Percentiles rank a stretch among this genome's conserved stretches.
These are phyloP conservation scores for Triticum urartu DNA, from an alignment of 176 grass and related monocot species.

Conservation along the genomic window DNA sequence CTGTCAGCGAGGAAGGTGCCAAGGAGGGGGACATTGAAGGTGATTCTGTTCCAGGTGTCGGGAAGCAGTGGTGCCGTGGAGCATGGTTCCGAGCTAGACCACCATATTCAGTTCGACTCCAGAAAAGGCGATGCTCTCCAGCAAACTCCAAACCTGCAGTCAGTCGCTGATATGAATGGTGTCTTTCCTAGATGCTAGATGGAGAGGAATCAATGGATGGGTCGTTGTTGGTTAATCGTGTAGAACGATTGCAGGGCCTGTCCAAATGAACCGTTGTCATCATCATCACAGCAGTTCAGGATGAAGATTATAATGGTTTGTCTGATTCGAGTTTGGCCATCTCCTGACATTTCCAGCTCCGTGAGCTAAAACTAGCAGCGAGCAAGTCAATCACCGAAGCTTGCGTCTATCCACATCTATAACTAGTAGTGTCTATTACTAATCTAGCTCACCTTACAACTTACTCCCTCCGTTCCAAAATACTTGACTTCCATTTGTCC, in stretches of 20 bases:
- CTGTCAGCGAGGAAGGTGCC: conserved; percentile 68
- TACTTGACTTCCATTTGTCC: too few species aligned
- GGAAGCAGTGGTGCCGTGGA: conserved; percentile 49
- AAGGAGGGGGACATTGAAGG: conserved; percentile 60
- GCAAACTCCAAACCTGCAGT: conserved; percentile 44
- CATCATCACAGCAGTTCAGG: neutral
- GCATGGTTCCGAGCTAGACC: conserved; percentile 63
- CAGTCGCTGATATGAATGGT: neutral
- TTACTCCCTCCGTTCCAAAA: neutral
- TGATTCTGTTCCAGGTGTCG: conserved; percentile 69
- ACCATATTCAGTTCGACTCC: conserved; percentile 59
- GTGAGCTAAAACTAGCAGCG: neutral
- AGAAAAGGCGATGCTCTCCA: conserved; percentile 64
- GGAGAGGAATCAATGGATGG: neutral
- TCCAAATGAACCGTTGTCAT: conserved; percentile 3
- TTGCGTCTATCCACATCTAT: neutral
- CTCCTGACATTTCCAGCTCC: neutral
- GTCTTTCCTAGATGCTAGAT: neutral
- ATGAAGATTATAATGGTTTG: neutral
- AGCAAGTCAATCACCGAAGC: neutral
- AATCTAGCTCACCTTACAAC: neutral
- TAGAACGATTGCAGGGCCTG: conserved; percentile 36
- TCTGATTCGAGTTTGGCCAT: conserved; percentile 5
- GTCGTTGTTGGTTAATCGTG: neutral
- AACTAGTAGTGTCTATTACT: neutral